A percentile compares a stretch with the other conserved stretches of the same genome.
These are phyloP conservation scores for Colletotrichum lentis DNA, from an alignment of 2,329 filamentous ascomycete genomes.

Conservation along the genomic window DNA sequence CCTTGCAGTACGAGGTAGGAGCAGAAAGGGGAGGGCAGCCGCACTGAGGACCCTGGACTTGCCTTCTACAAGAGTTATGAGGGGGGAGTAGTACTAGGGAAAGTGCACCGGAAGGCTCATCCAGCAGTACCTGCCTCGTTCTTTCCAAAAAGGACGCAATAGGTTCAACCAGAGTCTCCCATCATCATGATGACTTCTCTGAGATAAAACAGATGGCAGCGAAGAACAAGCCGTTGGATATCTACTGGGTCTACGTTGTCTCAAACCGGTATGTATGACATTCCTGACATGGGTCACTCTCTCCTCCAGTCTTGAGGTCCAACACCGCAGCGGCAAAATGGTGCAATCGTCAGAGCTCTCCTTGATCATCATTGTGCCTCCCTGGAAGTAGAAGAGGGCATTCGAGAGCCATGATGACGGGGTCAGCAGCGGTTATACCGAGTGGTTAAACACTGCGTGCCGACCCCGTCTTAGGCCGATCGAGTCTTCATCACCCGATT, in stretches of 20 bases:
- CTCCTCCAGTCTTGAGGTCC: not conserved
- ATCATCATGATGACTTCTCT: not conserved
- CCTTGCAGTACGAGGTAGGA: not conserved
- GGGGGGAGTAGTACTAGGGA: not conserved
- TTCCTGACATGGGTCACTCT: not conserved
- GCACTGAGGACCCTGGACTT: not conserved
- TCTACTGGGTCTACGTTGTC: slow-evolving; percentile 21
- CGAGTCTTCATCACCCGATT: slow-evolving; percentile 60
- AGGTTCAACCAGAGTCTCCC: not conserved
- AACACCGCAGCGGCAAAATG: slow-evolving; percentile 19
- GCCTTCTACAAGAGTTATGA: not conserved
- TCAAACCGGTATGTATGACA: not conserved
- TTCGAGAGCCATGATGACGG: slow-evolving; percentile 50
- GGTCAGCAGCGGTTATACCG: slow-evolving; percentile 52
- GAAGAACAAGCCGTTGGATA: slow-evolving; percentile 16
- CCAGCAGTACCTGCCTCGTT: not conserved
- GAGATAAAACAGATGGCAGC: not conserved
- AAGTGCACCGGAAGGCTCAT: not conserved
- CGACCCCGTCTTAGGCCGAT: slow-evolving; percentile 29
- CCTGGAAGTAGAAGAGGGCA: slow-evolving; percentile 33
- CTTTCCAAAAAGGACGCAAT: too few relatives aligned
- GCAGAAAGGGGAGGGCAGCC: not conserved
- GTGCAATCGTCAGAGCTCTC: slow-evolving; percentile 63
- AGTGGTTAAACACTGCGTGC: slow-evolving; percentile 40
- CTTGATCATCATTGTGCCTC: slow-evolving; percentile 63